These are phyloP conservation scores for Rhizoclosmatium globosum DNA, from an alignment of 192 early-diverging fungal genomes.

Conservation along the genomic window DNA sequence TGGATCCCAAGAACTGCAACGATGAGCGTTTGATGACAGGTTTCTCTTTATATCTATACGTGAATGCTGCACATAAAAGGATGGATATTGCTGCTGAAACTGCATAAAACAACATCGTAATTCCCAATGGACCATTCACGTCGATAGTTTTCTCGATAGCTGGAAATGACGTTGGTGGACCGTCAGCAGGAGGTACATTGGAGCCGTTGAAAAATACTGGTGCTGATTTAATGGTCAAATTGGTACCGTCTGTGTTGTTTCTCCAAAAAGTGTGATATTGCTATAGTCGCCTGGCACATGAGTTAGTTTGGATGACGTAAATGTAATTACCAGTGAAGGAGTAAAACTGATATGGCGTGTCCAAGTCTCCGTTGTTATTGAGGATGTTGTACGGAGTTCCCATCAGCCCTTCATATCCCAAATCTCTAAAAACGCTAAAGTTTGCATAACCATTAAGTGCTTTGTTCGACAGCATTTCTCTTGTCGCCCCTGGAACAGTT, in stretches of 20 bases:
- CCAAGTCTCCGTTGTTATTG: slow-evolving; percentile 15
- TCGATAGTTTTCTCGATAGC: background rate
- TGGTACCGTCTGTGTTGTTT: slow-evolving; percentile 21
- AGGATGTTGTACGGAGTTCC: background rate
- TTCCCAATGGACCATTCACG: background rate
- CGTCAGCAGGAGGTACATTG: background rate
- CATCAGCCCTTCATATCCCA: slow-evolving; percentile 13
- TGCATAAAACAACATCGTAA: background rate
- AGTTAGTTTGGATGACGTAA: too few species aligned
- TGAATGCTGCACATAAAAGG: background rate
- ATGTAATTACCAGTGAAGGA: slow-evolving; percentile 8
- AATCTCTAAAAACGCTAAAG: slow-evolving; percentile 14
- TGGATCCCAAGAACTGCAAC: background rate
- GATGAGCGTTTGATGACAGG: background rate
- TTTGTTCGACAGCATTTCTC: background rate
- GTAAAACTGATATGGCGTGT: slow-evolving; percentile 9
- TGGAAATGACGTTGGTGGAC: background rate
- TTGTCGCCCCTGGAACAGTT: background rate
- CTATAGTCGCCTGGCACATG: background rate
- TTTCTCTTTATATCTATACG: background rate
- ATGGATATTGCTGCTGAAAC: background rate
- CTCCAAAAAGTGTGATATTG: slow-evolving; percentile 8
- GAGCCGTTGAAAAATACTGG: background rate
- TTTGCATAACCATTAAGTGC: slow-evolving; percentile 4
- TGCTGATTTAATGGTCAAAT: slow-evolving; percentile 4